Conservation (phyloP, 2,329 filamentous ascomycete species). For the Clonostachys rosea region DNA sequence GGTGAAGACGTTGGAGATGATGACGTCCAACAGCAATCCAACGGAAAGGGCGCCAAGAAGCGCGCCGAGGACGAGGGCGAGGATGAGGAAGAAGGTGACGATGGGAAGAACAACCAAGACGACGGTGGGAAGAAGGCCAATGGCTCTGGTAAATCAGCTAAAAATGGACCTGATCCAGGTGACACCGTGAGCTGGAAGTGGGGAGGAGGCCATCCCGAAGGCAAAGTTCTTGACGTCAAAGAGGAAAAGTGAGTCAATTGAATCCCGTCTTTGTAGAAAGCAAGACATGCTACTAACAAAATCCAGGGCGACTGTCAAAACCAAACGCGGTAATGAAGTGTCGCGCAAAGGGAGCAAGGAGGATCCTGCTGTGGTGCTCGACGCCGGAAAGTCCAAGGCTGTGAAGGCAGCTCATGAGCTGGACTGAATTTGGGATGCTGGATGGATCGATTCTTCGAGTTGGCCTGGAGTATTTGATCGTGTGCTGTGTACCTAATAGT, state of each 20-base stretch:
- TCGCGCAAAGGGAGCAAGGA: slow-evolving; percentile 29
- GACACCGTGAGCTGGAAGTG: slow-evolving; percentile 42
- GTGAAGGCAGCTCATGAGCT: slow-evolving; percentile 34
- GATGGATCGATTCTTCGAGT: too few relatives aligned
- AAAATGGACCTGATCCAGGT: slow-evolving; percentile 27
- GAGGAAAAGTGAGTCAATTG: slow-evolving; percentile 24
- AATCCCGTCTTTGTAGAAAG: not conserved
- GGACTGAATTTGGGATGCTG: slow-evolving; percentile 8
- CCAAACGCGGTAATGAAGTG: slow-evolving; percentile 34
- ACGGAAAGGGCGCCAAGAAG: slow-evolving; percentile 11
- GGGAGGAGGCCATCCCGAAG: slow-evolving; percentile 34
- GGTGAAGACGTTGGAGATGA: slow-evolving; percentile 9
- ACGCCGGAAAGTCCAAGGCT: slow-evolving; percentile 34
- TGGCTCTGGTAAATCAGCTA: slow-evolving; percentile 8
- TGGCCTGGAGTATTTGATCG: too few relatives aligned
- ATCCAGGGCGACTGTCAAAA: slow-evolving; percentile 27
- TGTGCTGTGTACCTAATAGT: too few relatives aligned
- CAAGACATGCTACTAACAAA: not conserved
- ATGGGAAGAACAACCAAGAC: slow-evolving; percentile 9
- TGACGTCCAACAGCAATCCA: not conserved
- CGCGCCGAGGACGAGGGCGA: slow-evolving; percentile 10
- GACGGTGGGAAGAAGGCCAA: slow-evolving; percentile 3
- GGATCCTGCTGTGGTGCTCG: slow-evolving; percentile 36
- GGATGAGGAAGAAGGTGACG: slow-evolving; percentile 5
- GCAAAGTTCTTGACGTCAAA: slow-evolving; percentile 38